Percentiles rank a stretch among this genome's conserved stretches.
phyloP scores from a whole-genome alignment of 768 basidiomycete genomes.

The Suillus cothurnatus region DNA sequence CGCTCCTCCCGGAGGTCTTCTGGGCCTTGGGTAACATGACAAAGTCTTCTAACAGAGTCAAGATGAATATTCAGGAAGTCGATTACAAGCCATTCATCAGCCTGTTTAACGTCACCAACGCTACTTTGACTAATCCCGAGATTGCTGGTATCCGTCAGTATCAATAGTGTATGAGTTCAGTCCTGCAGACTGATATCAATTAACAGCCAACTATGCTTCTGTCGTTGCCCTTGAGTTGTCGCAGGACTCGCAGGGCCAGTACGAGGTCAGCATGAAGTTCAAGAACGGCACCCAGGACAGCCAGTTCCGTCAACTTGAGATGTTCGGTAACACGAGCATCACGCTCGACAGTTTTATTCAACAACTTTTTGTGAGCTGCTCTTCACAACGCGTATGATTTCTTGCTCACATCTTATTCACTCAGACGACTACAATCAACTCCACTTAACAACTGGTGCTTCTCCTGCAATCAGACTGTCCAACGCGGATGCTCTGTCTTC shows the following conservation, averaged over 20 bases:
- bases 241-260: constrained; percentile 63
- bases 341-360: constrained; percentile 21
- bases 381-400: background rate
- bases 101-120: constrained; percentile 76
- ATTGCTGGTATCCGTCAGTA: constrained; percentile 65
- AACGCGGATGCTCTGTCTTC: constrained; percentile 34
- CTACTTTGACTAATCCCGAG: constrained; percentile 58
- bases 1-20: constrained; percentile 40
- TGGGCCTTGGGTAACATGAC: constrained; percentile 75
- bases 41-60: constrained; percentile 71
- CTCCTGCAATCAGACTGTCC: constrained; percentile 35
- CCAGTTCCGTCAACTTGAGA: constrained; percentile 61
- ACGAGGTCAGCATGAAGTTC: constrained; percentile 78
- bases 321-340: constrained; percentile 52
- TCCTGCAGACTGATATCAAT: background rate
- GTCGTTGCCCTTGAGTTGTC: constrained; percentile 73
- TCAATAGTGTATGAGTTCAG: background rate
- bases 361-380: constrained; percentile 20
- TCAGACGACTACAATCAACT: constrained; percentile 30
- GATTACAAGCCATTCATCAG: constrained; percentile 92
- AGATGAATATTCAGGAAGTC: constrained; percentile 72
- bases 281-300: constrained; percentile 69
- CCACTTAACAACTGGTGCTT: constrained; percentile 35
- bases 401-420: constrained; percentile 6
- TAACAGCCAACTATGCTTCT: constrained; percentile 69